phyloP scores from a whole-genome alignment of 331 rosid species.

The Arachis monticola region DNA sequence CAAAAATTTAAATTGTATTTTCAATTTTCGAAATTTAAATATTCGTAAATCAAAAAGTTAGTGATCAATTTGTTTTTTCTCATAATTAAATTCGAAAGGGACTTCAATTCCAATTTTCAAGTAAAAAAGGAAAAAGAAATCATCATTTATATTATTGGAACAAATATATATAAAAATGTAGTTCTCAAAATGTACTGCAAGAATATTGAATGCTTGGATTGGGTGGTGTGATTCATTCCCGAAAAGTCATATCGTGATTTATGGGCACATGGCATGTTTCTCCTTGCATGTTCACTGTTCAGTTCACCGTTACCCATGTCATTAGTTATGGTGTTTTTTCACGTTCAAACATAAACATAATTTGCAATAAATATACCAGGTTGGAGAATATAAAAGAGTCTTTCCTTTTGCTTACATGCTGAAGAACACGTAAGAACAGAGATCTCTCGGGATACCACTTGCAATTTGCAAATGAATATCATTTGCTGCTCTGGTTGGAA shows the following conservation, averaged over 20 bases:
- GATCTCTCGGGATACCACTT: not conserved
- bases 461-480: not conserved
- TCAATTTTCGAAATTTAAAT: too few relatives aligned
- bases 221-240: not conserved
- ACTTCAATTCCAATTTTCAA: not conserved
- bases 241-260: constrained; percentile 4
- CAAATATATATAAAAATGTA: not conserved
- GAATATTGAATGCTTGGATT: not conserved
- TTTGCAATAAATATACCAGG: not conserved
- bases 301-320: constrained; percentile 1
- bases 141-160: not conserved
- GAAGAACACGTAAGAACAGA: not conserved
- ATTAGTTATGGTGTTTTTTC: not conserved
- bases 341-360: constrained; percentile 8
- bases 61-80: too few relatives aligned
- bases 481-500: not conserved
- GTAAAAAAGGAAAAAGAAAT: not conserved
- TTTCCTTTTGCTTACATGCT: not conserved
- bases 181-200: not conserved
- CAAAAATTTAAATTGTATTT: too few relatives aligned
- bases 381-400: constrained; percentile 21
- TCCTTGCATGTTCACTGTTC: constrained; percentile 6
- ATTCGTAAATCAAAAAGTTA: too few relatives aligned
- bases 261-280: constrained; percentile 37
- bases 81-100: not conserved